Base-by-base conservation (phyloP, 75 land plant species). In the Pinus albicaulis region DNA sequence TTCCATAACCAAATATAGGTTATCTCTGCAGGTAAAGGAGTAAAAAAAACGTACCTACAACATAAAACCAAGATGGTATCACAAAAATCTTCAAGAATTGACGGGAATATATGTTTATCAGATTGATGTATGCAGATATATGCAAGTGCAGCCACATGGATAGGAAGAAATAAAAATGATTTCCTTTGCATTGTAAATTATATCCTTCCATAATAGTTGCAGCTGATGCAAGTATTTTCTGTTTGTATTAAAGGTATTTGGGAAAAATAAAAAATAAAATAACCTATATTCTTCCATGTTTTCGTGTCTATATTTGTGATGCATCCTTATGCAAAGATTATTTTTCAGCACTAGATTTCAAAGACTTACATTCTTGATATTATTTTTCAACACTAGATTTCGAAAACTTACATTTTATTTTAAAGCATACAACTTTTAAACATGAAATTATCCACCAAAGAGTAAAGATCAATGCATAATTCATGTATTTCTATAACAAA, bases 1-100 rank as follows among this genome's bases (percentile, higher is more conserved):
- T 69, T 91, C 92, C 92, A 91, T 91, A 12, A 91, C 93, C 78
- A 91, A 78, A 75, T 91, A 91, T 13, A 91, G 85, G 59, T 91
- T 91, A 24, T 91, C 91, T 74, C 86, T 89, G 68, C 86, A 89
- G 22, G 91, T 89, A 62, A 91, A 91, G 19, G 93, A 91, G 81
- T 91, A 91, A 74, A 86, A 91, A 56, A 91, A 89, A 0, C 93
- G 80, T 55, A 91, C 93, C 93, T 91, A 85, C 79, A 85, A 74
- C 44, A 34, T 12, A 59, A 73, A 69, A 75, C 48, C 52, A 41
- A 1, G 22, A 20, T 41, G 41, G 4, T 2, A 41, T 68, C 23
- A 38, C 62, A 48, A 23, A 28, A 56, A 63, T 44, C 81, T 80
- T 80, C 56, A 60, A 68, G 41, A 38, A 10, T 48, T 48, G 53